phyloP scores from a whole-genome alignment of 768 basidiomycete species.

The Boletus rubropictus region DNA sequence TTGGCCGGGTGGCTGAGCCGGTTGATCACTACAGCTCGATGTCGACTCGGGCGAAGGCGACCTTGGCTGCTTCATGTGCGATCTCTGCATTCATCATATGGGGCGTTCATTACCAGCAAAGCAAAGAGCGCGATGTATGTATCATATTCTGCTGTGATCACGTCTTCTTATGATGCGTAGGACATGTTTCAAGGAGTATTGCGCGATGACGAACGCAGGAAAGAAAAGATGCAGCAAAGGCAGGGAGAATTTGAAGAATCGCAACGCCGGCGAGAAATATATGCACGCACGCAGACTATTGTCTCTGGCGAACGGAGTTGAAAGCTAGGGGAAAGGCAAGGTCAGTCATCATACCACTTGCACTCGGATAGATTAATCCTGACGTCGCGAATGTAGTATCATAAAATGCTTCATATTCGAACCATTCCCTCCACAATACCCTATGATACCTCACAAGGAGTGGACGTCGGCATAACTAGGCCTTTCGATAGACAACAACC shows the following conservation, averaged over 20 bases:
- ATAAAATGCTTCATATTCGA: not conserved
- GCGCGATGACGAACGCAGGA: slow-evolving; percentile 78
- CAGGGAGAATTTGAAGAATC: slow-evolving; percentile 60
- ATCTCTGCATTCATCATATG: slow-evolving; percentile 71
- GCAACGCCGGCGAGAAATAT: slow-evolving; percentile 55
- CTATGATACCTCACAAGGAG: not conserved
- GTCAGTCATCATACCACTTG: not conserved
- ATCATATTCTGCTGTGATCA: not conserved
- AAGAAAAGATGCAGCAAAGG: slow-evolving; percentile 62
- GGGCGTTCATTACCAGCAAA: slow-evolving; percentile 86
- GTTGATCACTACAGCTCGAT: slow-evolving; percentile 23
- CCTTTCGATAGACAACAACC: slow-evolving; percentile 2
- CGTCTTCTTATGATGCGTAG: slow-evolving; percentile 36
- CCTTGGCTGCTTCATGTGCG: slow-evolving; percentile 60
- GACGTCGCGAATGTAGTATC: not conserved
- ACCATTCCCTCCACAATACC: not conserved
- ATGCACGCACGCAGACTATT: slow-evolving; percentile 48
- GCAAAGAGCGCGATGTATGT: slow-evolving; percentile 71
- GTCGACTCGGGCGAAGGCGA: slow-evolving; percentile 70
- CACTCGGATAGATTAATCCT: too few species aligned
- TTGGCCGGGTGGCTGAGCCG: slow-evolving; percentile 16
- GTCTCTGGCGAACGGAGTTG: slow-evolving; percentile 17
- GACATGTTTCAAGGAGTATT: slow-evolving; percentile 89
- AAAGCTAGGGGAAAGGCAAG: not conserved
- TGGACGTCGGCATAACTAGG: not conserved